phyloP scores from a whole-genome alignment of 1,284 basidiomycete genomes.

The Cryptococcus maquisensis region DNA sequence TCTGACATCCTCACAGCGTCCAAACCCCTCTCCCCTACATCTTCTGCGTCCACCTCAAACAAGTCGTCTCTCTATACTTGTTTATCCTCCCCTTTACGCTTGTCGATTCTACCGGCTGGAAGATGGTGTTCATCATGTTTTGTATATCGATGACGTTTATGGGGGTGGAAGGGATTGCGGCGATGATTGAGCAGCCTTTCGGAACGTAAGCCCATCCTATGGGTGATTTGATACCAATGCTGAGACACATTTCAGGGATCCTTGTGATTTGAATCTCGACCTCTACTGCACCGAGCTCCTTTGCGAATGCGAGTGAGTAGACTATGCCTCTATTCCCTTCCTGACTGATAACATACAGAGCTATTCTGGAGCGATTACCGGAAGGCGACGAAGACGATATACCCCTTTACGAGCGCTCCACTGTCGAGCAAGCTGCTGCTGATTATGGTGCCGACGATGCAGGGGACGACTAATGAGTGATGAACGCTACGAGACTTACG shows the following conservation, averaged over 20 bases:
- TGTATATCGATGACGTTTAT: slow-evolving; percentile 68
- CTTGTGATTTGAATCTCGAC: slow-evolving; percentile 53
- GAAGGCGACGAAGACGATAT: slow-evolving; percentile 55
- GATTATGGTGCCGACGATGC: slow-evolving; percentile 28
- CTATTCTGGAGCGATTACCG: slow-evolving; percentile 68
- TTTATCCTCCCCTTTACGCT: slow-evolving; percentile 80
- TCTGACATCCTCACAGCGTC: neutral
- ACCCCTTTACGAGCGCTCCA: slow-evolving; percentile 9
- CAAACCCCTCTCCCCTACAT: slow-evolving; percentile 46
- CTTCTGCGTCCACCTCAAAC: slow-evolving; percentile 78
- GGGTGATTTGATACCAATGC: slow-evolving; percentile 48
- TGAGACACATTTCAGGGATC: slow-evolving; percentile 48
- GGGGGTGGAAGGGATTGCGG: slow-evolving; percentile 89
- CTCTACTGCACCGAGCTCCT: slow-evolving; percentile 77
- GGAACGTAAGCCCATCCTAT: slow-evolving; percentile 43
- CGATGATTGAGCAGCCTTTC: slow-evolving; percentile 82
- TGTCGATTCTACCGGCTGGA: slow-evolving; percentile 61
- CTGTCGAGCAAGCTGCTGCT: slow-evolving; percentile 5
- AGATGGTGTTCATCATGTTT: slow-evolving; percentile 70
- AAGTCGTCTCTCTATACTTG: slow-evolving; percentile 83
- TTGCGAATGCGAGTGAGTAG: slow-evolving; percentile 71
- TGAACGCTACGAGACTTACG: no score
- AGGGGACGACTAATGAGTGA: slow-evolving; percentile 8
- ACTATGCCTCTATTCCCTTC: no score
- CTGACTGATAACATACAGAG: slow-evolving; percentile 51